These are phyloP conservation scores for Yamadazyma conglobata DNA, from an alignment of 1,139 yeast genomes.

Conservation along the genomic window DNA sequence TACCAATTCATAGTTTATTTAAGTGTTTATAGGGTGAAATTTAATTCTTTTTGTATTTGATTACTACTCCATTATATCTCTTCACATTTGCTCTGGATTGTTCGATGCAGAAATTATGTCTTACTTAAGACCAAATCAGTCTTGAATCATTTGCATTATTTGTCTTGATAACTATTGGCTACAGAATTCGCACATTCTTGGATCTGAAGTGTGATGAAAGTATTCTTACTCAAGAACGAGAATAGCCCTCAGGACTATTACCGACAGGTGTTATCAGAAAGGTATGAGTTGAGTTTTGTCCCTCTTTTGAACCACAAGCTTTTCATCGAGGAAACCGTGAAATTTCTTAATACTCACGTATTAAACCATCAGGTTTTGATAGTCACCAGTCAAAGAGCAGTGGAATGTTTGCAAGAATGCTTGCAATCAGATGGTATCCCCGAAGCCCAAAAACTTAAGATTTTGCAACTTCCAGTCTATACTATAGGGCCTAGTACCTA, in stretches of 20 bases:
- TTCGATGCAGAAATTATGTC: no score
- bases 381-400: constrained; percentile 91
- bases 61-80: no score
- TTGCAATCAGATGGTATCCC: constrained; percentile 11
- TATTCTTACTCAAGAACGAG: constrained; percentile 13
- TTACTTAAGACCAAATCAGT: no score
- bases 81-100: no score
- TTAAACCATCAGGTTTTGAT: constrained; percentile 28
- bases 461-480: constrained; percentile 42
- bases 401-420: constrained; percentile 55
- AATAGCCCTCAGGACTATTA: constrained; percentile 17
- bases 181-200: no score
- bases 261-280: constrained; percentile 10
- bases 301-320: constrained; percentile 15
- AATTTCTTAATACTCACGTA: constrained; percentile 9
- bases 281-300: constrained; percentile 13
- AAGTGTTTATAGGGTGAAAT: no score
- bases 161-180: no score
- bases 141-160: no score
- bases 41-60: no score
- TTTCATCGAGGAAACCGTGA: constrained; percentile 8
- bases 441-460: constrained; percentile 25
- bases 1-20: no score
- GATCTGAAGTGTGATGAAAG: no score
- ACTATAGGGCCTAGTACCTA: constrained; percentile 94